Base-by-base conservation (phyloP, 768 basidiomycete species). In the Tylopilus balloui region DNA sequence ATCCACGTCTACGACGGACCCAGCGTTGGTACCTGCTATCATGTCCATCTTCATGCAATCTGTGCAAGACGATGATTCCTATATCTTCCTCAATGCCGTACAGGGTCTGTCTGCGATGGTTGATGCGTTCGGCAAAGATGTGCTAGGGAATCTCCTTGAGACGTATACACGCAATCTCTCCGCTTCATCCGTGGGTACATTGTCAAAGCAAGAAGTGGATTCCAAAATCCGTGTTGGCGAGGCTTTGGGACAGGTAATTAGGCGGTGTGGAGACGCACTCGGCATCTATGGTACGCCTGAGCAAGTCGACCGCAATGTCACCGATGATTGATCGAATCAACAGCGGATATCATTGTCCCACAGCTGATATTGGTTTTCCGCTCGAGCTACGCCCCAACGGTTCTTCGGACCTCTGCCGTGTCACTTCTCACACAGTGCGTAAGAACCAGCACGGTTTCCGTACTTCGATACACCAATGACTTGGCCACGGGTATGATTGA, bases 21-120 rank as follows among this genome's bases (percentile, higher is more conserved):
- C 73, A 3, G 85, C 87, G 0, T 72, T 97, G 21, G 68, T 84
- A 14, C 92, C 92, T 6, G 87, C 85, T 1, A 89, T 97, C 55
- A 69, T 93, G 39, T 86, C 88, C 24, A 86, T 96, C 47, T 95
- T 97, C 64, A 66, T 94, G 53, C 83, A 89, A 60, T 78, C 84
- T 0, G 68, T 94, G 6, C 86, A 91, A 60, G 92, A 96, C 52
- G 88, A 93, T 32, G 95, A 98, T 60, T 92, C 90, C n/a, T 97
- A 92, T 66, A 82, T 97, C 47, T 97, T 92, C 62, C 72, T 97
- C 45, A 92, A 92, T 61, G 92, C 88, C 1, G 86, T 95, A 13
- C 90, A 93, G 59, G 94, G 94, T 0, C 75, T 98, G 1, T 79
- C 85, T n/a, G 81, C 78, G 4, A 84, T 97, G 78, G 92, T 86